Evolutionary conservation across 371 early-diverging fungal species (phyloP).

Genomic region (Ordospora pajunii): DNA sequence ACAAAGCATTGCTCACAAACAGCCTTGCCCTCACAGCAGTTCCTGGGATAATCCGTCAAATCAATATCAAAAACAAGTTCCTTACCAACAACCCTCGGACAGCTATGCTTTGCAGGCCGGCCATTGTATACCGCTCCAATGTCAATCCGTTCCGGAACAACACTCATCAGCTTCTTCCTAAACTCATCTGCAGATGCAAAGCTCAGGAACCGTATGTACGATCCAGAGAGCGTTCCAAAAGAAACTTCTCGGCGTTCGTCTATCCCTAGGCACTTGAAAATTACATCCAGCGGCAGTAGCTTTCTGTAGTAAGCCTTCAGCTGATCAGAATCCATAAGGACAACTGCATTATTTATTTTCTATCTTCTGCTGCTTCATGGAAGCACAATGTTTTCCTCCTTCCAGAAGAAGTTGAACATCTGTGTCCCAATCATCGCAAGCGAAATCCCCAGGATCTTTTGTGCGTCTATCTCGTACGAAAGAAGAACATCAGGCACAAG

Average conservation of each 20-base stretch:
- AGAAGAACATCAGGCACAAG: neutral
- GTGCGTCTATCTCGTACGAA: neutral
- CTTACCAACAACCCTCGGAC: conserved; percentile 69
- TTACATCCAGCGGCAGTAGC: conserved; percentile 46
- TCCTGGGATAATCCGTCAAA: conserved; percentile 93
- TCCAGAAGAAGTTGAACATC: conserved; percentile 3
- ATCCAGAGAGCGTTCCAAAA: conserved; percentile 69
- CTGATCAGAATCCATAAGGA: conserved; percentile 6
- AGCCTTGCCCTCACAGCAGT: conserved; percentile 72
- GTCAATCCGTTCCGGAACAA: conserved; percentile 81
- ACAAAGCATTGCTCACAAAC: conserved; percentile 82
- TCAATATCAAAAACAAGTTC: conserved; percentile 99
- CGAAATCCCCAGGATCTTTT: neutral
- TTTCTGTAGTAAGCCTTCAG: conserved; percentile 44
- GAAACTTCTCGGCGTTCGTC: conserved; percentile 71
- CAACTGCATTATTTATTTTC: conserved; percentile 5
- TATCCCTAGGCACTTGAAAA: conserved; percentile 48
- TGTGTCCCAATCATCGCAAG: neutral
- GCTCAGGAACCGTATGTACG: conserved; percentile 77
- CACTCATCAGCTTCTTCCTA: conserved; percentile 66
- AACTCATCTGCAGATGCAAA: conserved; percentile 68
- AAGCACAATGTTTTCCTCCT: neutral
- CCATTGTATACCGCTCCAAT: conserved; percentile 84
- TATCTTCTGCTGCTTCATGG: neutral
- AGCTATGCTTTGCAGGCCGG: conserved; percentile 64